Conservation (phyloP, 805 yeast species). For the Ogataea kodamae region DNA sequence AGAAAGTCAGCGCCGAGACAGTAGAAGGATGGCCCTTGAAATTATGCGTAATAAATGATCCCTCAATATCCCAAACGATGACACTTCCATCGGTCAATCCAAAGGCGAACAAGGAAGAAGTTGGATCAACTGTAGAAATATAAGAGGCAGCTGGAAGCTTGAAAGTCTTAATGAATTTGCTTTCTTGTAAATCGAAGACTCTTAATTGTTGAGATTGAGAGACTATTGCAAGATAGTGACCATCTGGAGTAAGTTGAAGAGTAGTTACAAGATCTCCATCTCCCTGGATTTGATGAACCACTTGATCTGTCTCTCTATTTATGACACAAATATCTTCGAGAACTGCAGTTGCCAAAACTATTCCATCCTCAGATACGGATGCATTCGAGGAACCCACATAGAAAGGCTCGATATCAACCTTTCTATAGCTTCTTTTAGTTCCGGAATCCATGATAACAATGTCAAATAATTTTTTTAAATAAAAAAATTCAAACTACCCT, state of each 20-base stretch:
- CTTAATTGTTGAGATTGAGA: slow-evolving; percentile 83
- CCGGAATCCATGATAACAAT: slow-evolving; percentile 13
- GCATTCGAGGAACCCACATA: slow-evolving; percentile 84
- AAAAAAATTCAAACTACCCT: slow-evolving; percentile 10
- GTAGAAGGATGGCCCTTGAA: slow-evolving; percentile 93
- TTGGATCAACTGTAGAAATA: slow-evolving; percentile 69
- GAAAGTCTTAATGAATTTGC: slow-evolving; percentile 45
- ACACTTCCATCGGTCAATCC: slow-evolving; percentile 95
- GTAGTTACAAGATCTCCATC: slow-evolving; percentile 82
- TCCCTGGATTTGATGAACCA: slow-evolving; percentile 65
- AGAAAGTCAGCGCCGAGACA: slow-evolving; percentile 67
- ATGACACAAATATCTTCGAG: slow-evolving; percentile 74
- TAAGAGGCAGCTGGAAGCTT: slow-evolving; percentile 78
- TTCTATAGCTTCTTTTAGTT: slow-evolving; percentile 33
- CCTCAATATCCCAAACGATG: slow-evolving; percentile 87
- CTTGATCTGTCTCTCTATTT: slow-evolving; percentile 54
- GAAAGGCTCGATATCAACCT: slow-evolving; percentile 66
- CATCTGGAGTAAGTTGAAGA: slow-evolving; percentile 74
- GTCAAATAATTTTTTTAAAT: slow-evolving; percentile 5
- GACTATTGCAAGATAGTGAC: slow-evolving; percentile 60
- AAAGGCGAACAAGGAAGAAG: slow-evolving; percentile 83
- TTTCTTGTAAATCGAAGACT: slow-evolving; percentile 48
- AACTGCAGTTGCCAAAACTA: slow-evolving; percentile 72
- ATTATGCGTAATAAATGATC: slow-evolving; percentile 83
- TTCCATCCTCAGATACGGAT: slow-evolving; percentile 58